Evolutionary conservation across 2,329 filamentous ascomycete genomes (phyloP).

Genomic region (Paraconiothyrium sp.): DNA sequence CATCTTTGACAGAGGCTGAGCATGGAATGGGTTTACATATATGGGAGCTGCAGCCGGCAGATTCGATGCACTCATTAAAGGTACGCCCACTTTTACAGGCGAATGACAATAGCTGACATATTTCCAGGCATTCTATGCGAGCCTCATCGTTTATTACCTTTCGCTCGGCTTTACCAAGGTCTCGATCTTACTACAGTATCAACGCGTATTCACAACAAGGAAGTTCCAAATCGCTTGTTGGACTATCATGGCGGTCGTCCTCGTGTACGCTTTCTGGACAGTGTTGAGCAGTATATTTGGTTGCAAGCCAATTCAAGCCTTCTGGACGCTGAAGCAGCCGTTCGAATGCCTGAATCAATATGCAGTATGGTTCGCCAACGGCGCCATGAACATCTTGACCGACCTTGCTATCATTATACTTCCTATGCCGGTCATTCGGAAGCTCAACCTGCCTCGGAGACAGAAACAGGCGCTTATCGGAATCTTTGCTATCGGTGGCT

Average conservation of each 20-base stretch:
- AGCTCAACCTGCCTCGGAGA: slow-evolving; percentile 43
- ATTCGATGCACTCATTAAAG: slow-evolving; percentile 35
- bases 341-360: slow-evolving; percentile 44
- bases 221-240: slow-evolving; percentile 38
- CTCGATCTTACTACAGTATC: slow-evolving; percentile 47
- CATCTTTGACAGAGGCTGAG: slow-evolving; percentile 34
- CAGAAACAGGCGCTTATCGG: slow-evolving; percentile 49
- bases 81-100: slow-evolving; percentile 22
- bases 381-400: slow-evolving; percentile 43
- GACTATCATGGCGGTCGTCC: slow-evolving; percentile 35
- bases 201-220: slow-evolving; percentile 41
- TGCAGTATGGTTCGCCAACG: slow-evolving; percentile 43
- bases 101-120: slow-evolving; percentile 11
- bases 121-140: slow-evolving; percentile 43
- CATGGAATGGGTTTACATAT: slow-evolving; percentile 43
- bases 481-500: slow-evolving; percentile 52
- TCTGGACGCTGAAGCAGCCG: slow-evolving; percentile 41
- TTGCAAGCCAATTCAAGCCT: slow-evolving; percentile 43
- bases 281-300: slow-evolving; percentile 45
- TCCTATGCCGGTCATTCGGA: slow-evolving; percentile 46
- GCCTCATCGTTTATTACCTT: slow-evolving; percentile 44
- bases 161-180: slow-evolving; percentile 45
- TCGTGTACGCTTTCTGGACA: slow-evolving; percentile 41
- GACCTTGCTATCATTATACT: slow-evolving; percentile 47
- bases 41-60: slow-evolving; percentile 21